Evolutionary conservation across 1,284 basidiomycete genomes (phyloP).

Genomic region (Sporisorium reilianum): DNA sequence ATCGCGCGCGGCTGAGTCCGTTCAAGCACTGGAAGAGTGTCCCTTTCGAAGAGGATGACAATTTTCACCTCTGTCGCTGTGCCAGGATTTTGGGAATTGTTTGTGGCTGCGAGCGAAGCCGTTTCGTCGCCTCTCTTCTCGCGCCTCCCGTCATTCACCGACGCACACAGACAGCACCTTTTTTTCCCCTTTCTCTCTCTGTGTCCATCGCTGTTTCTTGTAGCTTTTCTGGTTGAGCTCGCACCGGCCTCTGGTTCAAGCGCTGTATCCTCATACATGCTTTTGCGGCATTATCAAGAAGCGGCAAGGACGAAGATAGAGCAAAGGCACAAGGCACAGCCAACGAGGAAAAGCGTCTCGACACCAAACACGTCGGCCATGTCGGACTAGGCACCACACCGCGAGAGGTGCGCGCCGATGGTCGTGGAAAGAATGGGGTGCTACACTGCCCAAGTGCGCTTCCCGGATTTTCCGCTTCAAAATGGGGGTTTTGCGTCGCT

Average conservation of each 20-base stretch:
- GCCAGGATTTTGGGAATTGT: conserved; percentile 10
- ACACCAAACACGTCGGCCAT: not conserved
- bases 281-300: too few relatives aligned
- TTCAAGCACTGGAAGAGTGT: conserved; percentile 10
- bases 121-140: conserved; percentile 20
- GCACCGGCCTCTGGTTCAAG: too few relatives aligned
- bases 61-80: conserved; percentile 6
- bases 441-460: conserved; percentile 11
- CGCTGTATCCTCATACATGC: too few relatives aligned
- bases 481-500: not conserved
- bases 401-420: conserved; percentile 24
- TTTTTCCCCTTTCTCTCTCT: too few relatives aligned
- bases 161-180: too few relatives aligned
- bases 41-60: not conserved
- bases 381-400: conserved; percentile 14
- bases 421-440: conserved; percentile 18
- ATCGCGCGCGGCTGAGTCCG: conserved; percentile 10
- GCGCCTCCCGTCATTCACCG: not conserved
- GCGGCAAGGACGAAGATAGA: too few relatives aligned
- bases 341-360: too few relatives aligned
- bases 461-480: not conserved
- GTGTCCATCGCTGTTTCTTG: not conserved
- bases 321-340: too few relatives aligned
- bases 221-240: too few relatives aligned
- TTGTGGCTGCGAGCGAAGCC: conserved; percentile 1